Base-by-base conservation (phyloP, 257 asterid genomes). In the Perilla frutescens region DNA sequence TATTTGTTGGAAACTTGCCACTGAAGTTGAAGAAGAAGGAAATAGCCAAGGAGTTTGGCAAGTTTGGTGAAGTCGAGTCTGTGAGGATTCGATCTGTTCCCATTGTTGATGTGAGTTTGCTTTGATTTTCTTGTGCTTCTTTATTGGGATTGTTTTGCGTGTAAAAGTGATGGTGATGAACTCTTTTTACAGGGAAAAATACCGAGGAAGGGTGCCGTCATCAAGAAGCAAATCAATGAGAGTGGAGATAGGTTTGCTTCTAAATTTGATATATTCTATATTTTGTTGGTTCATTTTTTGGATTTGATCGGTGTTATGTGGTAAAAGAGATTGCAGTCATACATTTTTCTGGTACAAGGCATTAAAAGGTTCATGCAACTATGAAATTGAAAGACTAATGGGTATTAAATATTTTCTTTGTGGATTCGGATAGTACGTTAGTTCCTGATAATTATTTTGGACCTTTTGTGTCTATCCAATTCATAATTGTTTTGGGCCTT, bases 1-100 rank as follows among this genome's bases (percentile, higher is more conserved):
- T 92, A n/a, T 91, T 95, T 65, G 96, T 90, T 31, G 98, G 99
- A 71, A 94, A 95, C 77, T 85, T 95, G 79, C 94, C 96, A 0
- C 73, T 92, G 75, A 95, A 90, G 83, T 74, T 85, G 43, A 95
- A 90, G 92, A 95, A 95, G 74, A 95, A 91, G 54, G 90, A 74
- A 12, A 71, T 95, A 64, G n/a, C 75, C 3, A 90, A 82, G 85
- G 98, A 89, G 85, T 95, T 95, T 80, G 75, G 75, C 43, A 76
- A 76, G 85, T 95, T 87, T 71, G 98, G 99, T 44, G 99, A 92
- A 81, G 85, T 95, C 4, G 99, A 92, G 81, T 87, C 97, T 41
- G 86, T 92, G 9, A 88, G 98, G 85, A 92, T 95, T 45, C 96
- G 98, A 12, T 95, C 99, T 31, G 86, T 92, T 70, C 99, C 99